Conservation (phyloP, 2,329 filamentous ascomycete species). For the Domatiomyces catenatus region DNA sequence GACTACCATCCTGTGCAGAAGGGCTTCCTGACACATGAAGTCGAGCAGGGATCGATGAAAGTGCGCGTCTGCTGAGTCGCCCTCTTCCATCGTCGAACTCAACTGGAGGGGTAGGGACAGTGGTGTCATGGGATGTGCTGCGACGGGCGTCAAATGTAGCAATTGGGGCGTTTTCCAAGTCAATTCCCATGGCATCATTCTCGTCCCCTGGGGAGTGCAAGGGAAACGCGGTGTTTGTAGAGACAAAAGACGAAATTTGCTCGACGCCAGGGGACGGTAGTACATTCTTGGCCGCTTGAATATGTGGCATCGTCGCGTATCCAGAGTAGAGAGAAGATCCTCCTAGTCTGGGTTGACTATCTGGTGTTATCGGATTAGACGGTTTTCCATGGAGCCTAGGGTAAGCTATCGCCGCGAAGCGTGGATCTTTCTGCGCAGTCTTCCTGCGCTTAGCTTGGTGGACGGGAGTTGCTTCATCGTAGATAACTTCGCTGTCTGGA, state of each 20-base stretch:
- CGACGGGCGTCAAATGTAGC: neutral
- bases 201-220: neutral
- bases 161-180: neutral
- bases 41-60: constrained; percentile 20
- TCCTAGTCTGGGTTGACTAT: constrained; percentile 3
- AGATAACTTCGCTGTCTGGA: constrained; percentile 8
- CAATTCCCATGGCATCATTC: neutral
- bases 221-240: neutral
- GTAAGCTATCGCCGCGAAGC: neutral
- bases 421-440: neutral
- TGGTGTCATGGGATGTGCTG: constrained; percentile 12
- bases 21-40: constrained; percentile 49
- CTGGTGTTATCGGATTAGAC: constrained; percentile 17
- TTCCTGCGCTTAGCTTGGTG: neutral
- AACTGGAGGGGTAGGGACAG: constrained; percentile 17
- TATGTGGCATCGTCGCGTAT: neutral
- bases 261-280: constrained; percentile 1
- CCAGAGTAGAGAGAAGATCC: neutral
- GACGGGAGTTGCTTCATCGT: neutral
- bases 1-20: constrained; percentile 67
- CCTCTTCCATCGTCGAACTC: constrained; percentile 12
- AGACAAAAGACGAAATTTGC: neutral
- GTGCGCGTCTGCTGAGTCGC: constrained; percentile 22
- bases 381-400: constrained; percentile 11
- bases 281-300: neutral